Evolutionary conservation across 495 filamentous ascomycete species (phyloP).

Genomic region (Melanomma pulvis-pyrius): DNA sequence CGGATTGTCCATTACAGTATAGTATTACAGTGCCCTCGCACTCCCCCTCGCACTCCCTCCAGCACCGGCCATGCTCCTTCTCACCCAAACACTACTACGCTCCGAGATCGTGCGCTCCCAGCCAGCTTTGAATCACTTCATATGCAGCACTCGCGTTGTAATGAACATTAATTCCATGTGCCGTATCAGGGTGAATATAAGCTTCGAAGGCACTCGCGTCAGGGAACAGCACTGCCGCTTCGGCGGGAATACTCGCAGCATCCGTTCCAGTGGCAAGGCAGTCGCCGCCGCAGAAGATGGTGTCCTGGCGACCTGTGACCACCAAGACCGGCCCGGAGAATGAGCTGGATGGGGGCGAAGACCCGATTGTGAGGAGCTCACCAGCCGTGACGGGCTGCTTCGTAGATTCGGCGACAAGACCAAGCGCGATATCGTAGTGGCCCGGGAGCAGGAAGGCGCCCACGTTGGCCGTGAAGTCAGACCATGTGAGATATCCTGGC

Average conservation of each 20-base stretch:
- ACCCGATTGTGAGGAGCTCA: conserved; percentile 52
- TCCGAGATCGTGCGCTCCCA: conserved; percentile 41
- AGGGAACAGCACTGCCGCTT: conserved; percentile 48
- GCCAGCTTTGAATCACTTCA: conserved; percentile 44
- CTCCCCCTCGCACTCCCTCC: too few species aligned
- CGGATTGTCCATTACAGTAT: too few species aligned
- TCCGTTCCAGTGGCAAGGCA: conserved; percentile 47
- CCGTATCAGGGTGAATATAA: conserved; percentile 53
- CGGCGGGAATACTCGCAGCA: conserved; percentile 48
- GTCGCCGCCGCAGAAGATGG: conserved; percentile 58
- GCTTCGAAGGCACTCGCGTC: conserved; percentile 49
- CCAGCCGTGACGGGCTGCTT: conserved; percentile 57
- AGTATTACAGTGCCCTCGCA: too few species aligned
- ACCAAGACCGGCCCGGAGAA: conserved; percentile 56
- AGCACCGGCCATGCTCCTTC: too few species aligned
- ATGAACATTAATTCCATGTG: conserved; percentile 58
- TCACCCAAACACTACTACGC: too few species aligned
- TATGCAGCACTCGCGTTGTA: conserved; percentile 53
- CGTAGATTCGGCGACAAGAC: conserved; percentile 47
- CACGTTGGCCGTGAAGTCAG: conserved; percentile 44
- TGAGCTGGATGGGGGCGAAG: conserved; percentile 36
- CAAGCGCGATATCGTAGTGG: conserved; percentile 52
- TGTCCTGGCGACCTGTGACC: conserved; percentile 53
- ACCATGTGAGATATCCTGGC: conserved; percentile 54
- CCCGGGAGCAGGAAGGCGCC: conserved; percentile 53